phyloP scores from a whole-genome alignment of 1,284 basidiomycete genomes.

The Cryptococcus floricola region DNA sequence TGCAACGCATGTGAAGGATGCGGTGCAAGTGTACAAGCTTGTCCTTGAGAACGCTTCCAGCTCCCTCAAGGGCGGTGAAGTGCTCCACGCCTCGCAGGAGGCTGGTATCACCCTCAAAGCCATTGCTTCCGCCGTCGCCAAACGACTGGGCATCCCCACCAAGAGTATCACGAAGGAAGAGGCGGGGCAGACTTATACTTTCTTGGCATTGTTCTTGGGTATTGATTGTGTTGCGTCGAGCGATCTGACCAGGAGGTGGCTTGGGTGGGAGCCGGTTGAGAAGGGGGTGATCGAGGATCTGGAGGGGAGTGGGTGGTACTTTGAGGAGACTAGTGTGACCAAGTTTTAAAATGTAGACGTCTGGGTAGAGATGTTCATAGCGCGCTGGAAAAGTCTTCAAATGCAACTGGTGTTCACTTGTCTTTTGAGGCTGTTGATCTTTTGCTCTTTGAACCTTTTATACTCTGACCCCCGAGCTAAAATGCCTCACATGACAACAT shows the following conservation, averaged over 20 bases:
- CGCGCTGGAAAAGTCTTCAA: too few species aligned
- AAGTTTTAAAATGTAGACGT: too few species aligned
- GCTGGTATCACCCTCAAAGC: slow-evolving; percentile 10
- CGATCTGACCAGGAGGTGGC: slow-evolving; percentile 4
- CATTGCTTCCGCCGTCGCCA: slow-evolving; percentile 20
- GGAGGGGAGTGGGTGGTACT: slow-evolving; percentile 5
- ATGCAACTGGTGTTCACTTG: too few species aligned
- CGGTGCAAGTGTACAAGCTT: slow-evolving; percentile 25
- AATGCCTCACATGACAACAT: too few species aligned
- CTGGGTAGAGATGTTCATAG: too few species aligned
- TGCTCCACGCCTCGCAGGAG: slow-evolving; percentile 22
- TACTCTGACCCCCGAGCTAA: too few species aligned
- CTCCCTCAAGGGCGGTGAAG: slow-evolving; percentile 9
- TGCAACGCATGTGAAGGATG: slow-evolving; percentile 18
- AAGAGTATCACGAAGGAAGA: slow-evolving; percentile 14
- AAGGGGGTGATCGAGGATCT: slow-evolving; percentile 12
- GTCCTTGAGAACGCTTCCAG: slow-evolving; percentile 18
- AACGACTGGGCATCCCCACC: slow-evolving; percentile 12
- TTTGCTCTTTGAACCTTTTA: too few species aligned
- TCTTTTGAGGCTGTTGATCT: too few species aligned
- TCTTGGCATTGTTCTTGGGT: slow-evolving; percentile 1
- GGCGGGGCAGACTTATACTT: slow-evolving; percentile 16
- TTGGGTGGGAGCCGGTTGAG: slow-evolving; percentile 12
- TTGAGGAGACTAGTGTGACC: background rate
- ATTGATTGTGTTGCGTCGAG: background rate